These are phyloP conservation scores for Chytridium lagenaria DNA, from an alignment of 371 early-diverging fungal genomes.

Conservation along the genomic window DNA sequence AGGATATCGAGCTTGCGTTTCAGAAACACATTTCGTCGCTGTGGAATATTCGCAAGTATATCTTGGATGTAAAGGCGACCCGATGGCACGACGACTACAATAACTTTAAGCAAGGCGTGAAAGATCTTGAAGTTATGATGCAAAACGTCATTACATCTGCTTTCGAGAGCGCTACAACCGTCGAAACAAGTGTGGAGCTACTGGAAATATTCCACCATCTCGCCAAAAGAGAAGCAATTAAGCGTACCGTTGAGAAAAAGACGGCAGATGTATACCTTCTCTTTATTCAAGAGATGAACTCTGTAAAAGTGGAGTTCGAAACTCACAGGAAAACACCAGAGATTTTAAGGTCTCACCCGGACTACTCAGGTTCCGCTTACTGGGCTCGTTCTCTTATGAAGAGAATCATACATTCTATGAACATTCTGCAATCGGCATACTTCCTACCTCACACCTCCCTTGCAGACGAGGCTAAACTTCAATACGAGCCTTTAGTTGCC, in stretches of 20 bases:
- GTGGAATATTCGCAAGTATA: conserved; percentile 59
- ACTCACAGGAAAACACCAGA: conserved; percentile 58
- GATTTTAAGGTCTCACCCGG: conserved; percentile 59
- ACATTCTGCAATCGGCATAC: conserved; percentile 44
- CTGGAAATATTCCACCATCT: conserved; percentile 63
- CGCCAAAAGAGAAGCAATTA: conserved; percentile 65
- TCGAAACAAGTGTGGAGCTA: conserved; percentile 57
- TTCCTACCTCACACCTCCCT: conserved; percentile 54
- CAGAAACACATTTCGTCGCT: conserved; percentile 52
- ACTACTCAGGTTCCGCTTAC: conserved; percentile 61
- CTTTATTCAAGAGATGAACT: conserved; percentile 55
- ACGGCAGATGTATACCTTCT: conserved; percentile 57
- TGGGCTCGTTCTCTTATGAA: conserved; percentile 61
- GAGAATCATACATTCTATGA: conserved; percentile 51
- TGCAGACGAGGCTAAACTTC: conserved; percentile 54
- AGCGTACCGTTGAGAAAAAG: conserved; percentile 63
- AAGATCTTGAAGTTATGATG: conserved; percentile 66
- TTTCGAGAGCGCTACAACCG: conserved; percentile 57
- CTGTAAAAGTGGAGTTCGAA: conserved; percentile 63
- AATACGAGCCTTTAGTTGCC: conserved; percentile 52
- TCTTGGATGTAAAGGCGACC: conserved; percentile 65
- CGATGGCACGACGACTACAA: conserved; percentile 69
- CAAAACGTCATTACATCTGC: conserved; percentile 63
- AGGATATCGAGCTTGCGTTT: conserved; percentile 63
- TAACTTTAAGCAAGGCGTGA: conserved; percentile 64